These are phyloP conservation scores for Jackrogersella multiformis DNA, from an alignment of 495 filamentous ascomycete species.

Conservation along the genomic window DNA sequence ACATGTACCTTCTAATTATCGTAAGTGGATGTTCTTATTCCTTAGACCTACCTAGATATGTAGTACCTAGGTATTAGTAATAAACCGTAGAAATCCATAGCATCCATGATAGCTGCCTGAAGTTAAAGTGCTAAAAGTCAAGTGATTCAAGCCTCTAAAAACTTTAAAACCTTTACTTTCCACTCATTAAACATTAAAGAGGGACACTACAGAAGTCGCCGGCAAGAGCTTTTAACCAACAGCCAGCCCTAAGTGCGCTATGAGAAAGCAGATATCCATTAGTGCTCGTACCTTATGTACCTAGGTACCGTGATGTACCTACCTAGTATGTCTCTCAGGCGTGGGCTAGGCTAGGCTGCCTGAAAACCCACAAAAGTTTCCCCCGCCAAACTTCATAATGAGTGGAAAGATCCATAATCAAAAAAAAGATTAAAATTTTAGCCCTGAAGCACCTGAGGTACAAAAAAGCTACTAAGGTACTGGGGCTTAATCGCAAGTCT, in stretches of 20 bases:
- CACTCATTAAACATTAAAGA: slow-evolving; percentile 7
- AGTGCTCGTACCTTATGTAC: too few relatives aligned
- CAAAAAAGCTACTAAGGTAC: not conserved
- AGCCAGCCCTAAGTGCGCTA: too few relatives aligned
- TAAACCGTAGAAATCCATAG: not conserved
- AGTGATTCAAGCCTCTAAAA: not conserved
- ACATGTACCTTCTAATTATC: not conserved
- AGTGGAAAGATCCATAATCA: not conserved
- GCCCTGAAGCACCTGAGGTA: too few relatives aligned
- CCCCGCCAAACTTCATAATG: slow-evolving; percentile 19
- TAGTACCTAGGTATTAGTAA: not conserved
- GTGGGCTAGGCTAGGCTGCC: slow-evolving; percentile 10
- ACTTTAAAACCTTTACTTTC: slow-evolving; percentile 11
- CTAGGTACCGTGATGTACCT: too few relatives aligned
- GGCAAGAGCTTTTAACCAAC: too few relatives aligned
- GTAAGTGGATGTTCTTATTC: not conserved
- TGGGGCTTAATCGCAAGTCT: slow-evolving; percentile 6
- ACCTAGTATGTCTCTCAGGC: too few relatives aligned
- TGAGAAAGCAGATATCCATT: slow-evolving; percentile 7
- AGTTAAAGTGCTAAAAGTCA: not conserved
- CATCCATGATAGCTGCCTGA: not conserved
- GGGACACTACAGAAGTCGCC: not conserved
- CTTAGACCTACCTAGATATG: not conserved
- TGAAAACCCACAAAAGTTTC: slow-evolving; percentile 20
- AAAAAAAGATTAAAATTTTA: slow-evolving; percentile 17